Base-by-base conservation (phyloP, 2,329 filamentous ascomycete species). In the Lachnellula hyalina region DNA sequence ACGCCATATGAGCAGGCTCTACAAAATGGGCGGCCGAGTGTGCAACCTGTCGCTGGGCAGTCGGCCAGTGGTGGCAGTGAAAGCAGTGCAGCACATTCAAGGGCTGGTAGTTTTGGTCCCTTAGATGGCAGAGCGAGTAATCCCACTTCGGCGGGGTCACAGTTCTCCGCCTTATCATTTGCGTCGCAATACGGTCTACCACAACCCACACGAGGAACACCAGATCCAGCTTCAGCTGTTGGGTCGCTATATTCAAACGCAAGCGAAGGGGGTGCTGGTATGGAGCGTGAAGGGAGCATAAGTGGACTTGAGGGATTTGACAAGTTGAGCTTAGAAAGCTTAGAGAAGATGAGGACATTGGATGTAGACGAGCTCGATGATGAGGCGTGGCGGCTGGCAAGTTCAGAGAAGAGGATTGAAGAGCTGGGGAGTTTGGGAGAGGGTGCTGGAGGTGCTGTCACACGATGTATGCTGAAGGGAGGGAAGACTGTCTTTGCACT, bases 311-410 rank as follows among this genome's bases (percentile, higher is more conserved):
- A 83, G 2, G 83, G 86, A 64, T 84, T 96, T 55, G 90, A 95
- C 61, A 86, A 92, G 71, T 73, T 96, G 65, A 88, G 83, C 47
- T 42, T 57, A 82, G 54, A 56, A 65, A 88, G 83, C 49, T 71
- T 94, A 46, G 91, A 96, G 63, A 91, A 87, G 71, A 90, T 90
- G 36, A 81, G 89, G 60, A 88, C 86, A 23, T 75, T 93, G 40
- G 94, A 99, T 71, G 93, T 96, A 4, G 93, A 96, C 65, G 93
- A 97, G 63, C 75, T 99, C 48, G 93, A 97, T 68, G 92, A 96
- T 66, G 89, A 96, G 60, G 91, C 90, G 19, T 99, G 94, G 94
- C 85, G 89, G 68, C 92, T 95, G 50, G 94, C 93, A 11, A 96
- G 91, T 68, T 82, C 89, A 70, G 90, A 96, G 69, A 88, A 89